Evolutionary conservation across 1,284 basidiomycete genomes (phyloP), one percentile per base, ranked within the genome.

Genomic region (Malassezia dermatis): DNA sequence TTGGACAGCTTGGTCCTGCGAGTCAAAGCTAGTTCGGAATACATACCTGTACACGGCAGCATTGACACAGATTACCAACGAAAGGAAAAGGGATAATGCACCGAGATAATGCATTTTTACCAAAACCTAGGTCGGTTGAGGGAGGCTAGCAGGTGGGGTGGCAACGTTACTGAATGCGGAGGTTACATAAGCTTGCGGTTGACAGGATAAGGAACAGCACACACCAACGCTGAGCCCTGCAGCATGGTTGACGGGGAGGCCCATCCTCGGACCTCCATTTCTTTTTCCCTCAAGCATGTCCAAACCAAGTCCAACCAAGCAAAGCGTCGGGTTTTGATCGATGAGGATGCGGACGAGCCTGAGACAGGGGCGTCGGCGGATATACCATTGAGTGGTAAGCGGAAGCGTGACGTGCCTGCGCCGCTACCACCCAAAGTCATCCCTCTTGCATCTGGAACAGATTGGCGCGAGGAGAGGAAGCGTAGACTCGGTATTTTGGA

Each of bases 1-100:
- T 89, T 86, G 51, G 78, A 78, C 61, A 79, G 71, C 35, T 65
- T 68, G 53, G 73, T 63, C 59, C 26, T 51, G 24, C 10, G 24
- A 3, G 41, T 42, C 24, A 26, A 8, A 17, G 4, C 41, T 42
- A n/a, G 24, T 7, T 28, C 23, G n/a, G 15, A 27, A 24, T 24
- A 42, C 37, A 10, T 39, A 39, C 37, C 19, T 39, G 41, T 32
- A 56, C 42, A 24, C 23, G 21, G 48, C 40, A 15, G 54, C 54
- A 45, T 56, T 34, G 6, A 17, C 43, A 34, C 23, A 11, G 23
- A 45, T 24, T 8, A 17, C 23, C 21, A 28, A 8, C 4, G 27
- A 17, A 40, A 32, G 32, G 4, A 54, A 34, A 17, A 37, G 24
- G 8, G 35, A 11, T 0, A 46, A 11, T 15, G 43, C 37, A 30